phyloP scores from a whole-genome alignment of 73 alveolate species.

The Paramecium tetraurelia region DNA sequence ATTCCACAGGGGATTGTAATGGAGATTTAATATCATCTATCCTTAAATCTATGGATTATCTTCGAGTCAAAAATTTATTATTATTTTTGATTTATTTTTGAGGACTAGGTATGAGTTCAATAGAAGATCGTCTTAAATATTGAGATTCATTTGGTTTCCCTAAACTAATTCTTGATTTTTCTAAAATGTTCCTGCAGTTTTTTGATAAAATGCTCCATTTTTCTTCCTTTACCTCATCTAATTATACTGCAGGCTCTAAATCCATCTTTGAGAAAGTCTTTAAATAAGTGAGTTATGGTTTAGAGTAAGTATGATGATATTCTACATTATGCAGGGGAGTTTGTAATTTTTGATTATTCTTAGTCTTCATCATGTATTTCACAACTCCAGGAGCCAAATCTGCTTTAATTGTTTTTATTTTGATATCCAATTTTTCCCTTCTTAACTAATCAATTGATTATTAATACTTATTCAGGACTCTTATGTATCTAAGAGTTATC shows the following conservation, averaged over 20 bases:
- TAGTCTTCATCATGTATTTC: background rate
- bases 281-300: background rate
- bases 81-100: background rate
- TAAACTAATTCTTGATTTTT: background rate
- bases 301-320: background rate
- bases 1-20: background rate
- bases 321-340: background rate
- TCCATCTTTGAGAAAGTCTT: background rate
- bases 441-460: background rate
- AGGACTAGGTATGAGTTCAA: background rate
- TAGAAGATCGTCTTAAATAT: background rate
- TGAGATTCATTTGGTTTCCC: background rate
- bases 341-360: background rate
- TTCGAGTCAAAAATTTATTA: background rate
- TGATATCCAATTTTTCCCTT: background rate
- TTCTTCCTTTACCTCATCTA: conserved; percentile 17
- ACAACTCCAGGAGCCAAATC: conserved; percentile 21
- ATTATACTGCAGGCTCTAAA: background rate
- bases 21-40: background rate
- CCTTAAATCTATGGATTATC: background rate
- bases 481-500: background rate
- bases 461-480: background rate
- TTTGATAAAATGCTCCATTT: conserved; percentile 17
- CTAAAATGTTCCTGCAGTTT: background rate
- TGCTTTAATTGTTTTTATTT: background rate